Conservation (phyloP, 352 stramenopile species). For the Elongisporangium anandrum region DNA sequence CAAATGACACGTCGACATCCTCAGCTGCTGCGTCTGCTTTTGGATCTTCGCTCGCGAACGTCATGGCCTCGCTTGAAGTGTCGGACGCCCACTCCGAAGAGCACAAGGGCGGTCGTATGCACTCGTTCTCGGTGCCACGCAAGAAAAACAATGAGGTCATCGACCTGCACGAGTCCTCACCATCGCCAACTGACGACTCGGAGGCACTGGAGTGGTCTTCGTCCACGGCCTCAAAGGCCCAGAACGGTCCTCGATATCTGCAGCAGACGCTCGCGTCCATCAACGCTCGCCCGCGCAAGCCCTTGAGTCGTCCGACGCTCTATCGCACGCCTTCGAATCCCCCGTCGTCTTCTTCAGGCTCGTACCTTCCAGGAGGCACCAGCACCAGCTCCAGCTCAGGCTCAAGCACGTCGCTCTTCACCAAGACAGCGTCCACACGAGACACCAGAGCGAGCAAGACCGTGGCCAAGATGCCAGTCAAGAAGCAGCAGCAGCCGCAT, state of each 20-base stretch:
- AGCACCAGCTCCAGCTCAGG: slow-evolving; percentile 2
- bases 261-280: slow-evolving; percentile 48
- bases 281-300: slow-evolving; percentile 37
- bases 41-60: neutral
- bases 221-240: slow-evolving; percentile 11
- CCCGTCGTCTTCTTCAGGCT: slow-evolving; percentile 11
- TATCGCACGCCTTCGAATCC: slow-evolving; percentile 18
- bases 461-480: neutral
- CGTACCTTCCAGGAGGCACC: slow-evolving; percentile 16
- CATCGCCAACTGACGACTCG: slow-evolving; percentile 34
- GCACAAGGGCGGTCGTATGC: slow-evolving; percentile 11
- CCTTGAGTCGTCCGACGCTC: slow-evolving; percentile 1
- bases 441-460: slow-evolving; percentile 5
- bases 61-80: slow-evolving; percentile 15
- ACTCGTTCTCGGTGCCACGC: slow-evolving; percentile 38
- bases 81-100: slow-evolving; percentile 1
- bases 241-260: slow-evolving; percentile 28
- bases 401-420: slow-evolving; percentile 5
- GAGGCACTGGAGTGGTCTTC: slow-evolving; percentile 27
- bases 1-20: neutral
- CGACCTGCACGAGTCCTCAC: slow-evolving; percentile 21
- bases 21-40: no score
- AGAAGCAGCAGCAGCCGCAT: neutral
- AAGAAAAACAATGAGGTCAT: slow-evolving; percentile 21
- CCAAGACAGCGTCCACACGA: slow-evolving; percentile 2